Conservation (phyloP, 2,329 filamentous ascomycete genomes). For the Albophoma yamanashiensis region DNA sequence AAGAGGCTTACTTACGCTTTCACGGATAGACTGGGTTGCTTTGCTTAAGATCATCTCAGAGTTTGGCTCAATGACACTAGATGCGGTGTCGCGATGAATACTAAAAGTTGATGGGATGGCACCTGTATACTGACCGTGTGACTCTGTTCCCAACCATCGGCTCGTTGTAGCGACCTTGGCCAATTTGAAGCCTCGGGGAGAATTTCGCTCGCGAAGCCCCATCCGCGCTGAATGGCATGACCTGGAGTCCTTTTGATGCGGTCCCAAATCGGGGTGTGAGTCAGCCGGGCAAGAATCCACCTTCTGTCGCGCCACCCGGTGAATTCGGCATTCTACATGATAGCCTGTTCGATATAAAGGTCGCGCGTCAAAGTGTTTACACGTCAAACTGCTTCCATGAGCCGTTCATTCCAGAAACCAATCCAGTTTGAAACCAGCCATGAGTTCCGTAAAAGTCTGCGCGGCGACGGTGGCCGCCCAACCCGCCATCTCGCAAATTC, state of each 20-base stretch:
- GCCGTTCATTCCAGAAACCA: not conserved
- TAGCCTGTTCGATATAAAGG: not conserved
- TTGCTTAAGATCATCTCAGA: constrained; percentile 7
- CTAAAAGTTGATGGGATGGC: not conserved
- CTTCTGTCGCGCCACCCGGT: not conserved
- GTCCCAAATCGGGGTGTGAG: not conserved
- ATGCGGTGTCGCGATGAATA: not conserved
- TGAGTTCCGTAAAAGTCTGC: constrained; percentile 1
- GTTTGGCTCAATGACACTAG: constrained; percentile 6
- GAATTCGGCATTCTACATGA: not conserved
- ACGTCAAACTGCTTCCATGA: not conserved
- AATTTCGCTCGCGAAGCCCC: not conserved
- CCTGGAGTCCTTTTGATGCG: not conserved
- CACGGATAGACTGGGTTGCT: constrained; percentile 21
- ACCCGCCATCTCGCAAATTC: constrained; percentile 5
- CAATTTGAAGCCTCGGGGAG: too few relatives aligned
- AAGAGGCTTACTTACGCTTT: constrained; percentile 11
- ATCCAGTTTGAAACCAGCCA: not conserved
- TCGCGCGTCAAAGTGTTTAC: not conserved
- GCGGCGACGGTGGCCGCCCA: constrained; percentile 5
- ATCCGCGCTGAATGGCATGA: not conserved
- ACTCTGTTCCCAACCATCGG: not conserved
- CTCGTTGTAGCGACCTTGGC: too few relatives aligned
- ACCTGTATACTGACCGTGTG: not conserved
- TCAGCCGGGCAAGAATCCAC: not conserved